Base-by-base conservation (phyloP, 345 rosid species). In the Crucihimalaya himalaica region DNA sequence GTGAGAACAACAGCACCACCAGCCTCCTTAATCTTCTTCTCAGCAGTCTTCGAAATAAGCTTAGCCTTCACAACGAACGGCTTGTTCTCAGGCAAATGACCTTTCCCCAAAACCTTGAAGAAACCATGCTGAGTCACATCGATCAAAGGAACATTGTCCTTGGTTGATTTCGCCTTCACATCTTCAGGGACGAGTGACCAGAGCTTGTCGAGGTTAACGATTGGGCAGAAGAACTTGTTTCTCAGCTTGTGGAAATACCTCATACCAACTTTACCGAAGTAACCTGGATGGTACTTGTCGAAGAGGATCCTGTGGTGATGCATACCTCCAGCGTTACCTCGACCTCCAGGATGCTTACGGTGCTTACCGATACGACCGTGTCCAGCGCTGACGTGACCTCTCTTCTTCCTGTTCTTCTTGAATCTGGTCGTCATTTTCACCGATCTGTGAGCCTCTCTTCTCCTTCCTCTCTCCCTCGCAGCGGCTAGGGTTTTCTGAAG, bases 241-340 rank as follows among this genome's bases (percentile, higher is more conserved):
- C 92, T 81, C 28, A 88, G 86, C 86, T 87, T 90, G 80, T 90
- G 97, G 81, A 88, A 90, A 70, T 90, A 90, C 35, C 97, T 75
- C 97, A 90, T 90, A 56, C 97, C 97, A n/a, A 90, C 97, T 63
- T 90, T 88, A 6, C 97, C 95, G 56, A 90, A 90, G 59, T 83
- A 90, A 39, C 97, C 97, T 0, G 95, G 97, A 70, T 90, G 97
- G 79, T 88, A 90, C 86, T 90, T 90, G 88, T 88, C 95, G 82
- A 90, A 88, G 65, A 90, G 90, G 84, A 90, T 90, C 73, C 95
- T 56, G 85, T 90, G 97, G 84, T 88, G 97, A 81, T 90, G 95
- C 97, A 88, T 82, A 37, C 97, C 95, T 65, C 97, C 95, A 5
- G 95, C 95, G 81, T 90, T 90, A 63, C 97, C 95, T 2, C 97